Percentiles rank a stretch among this genome's conserved stretches.
phyloP scores from a whole-genome alignment of 192 early-diverging fungal species.

The Chytriomyces hyalinus region DNA sequence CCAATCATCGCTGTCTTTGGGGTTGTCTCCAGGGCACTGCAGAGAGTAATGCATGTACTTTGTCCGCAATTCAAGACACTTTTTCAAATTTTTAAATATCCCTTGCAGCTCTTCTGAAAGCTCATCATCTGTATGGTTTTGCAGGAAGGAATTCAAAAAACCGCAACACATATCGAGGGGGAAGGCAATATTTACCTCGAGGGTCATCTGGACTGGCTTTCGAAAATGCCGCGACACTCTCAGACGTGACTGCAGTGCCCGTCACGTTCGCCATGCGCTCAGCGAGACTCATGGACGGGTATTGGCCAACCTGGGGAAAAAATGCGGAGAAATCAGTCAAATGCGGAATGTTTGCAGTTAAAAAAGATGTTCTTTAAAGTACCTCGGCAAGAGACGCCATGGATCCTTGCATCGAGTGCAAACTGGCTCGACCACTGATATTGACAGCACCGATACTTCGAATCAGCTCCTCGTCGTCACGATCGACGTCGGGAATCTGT shows the following conservation, averaged over 20 bases:
- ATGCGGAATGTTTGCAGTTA: not conserved
- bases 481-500: not conserved
- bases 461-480: conserved; percentile 21
- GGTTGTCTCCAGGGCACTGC: conserved; percentile 82
- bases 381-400: conserved; percentile 29
- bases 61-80: conserved; percentile 78
- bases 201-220: conserved; percentile 38
- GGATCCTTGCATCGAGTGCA: conserved; percentile 23
- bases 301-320: conserved; percentile 31
- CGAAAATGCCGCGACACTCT: conserved; percentile 48
- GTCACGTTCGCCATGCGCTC: conserved; percentile 59
- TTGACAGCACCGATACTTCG: conserved; percentile 7
- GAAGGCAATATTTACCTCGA: not conserved
- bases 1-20: conserved; percentile 79
- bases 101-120: conserved; percentile 66
- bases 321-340: not conserved
- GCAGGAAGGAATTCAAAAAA: not conserved
- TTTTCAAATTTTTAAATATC: conserved; percentile 66
- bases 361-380: not conserved
- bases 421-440: not conserved
- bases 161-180: not conserved
- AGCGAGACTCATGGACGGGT: conserved; percentile 50
- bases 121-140: conserved; percentile 49
- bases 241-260: conserved; percentile 58
- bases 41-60: conserved; percentile 80